A percentile compares a stretch with the other conserved stretches of the same genome.
Conservation (phyloP, 2,329 filamentous ascomycete species). For the Sarocladium strictum region DNA sequence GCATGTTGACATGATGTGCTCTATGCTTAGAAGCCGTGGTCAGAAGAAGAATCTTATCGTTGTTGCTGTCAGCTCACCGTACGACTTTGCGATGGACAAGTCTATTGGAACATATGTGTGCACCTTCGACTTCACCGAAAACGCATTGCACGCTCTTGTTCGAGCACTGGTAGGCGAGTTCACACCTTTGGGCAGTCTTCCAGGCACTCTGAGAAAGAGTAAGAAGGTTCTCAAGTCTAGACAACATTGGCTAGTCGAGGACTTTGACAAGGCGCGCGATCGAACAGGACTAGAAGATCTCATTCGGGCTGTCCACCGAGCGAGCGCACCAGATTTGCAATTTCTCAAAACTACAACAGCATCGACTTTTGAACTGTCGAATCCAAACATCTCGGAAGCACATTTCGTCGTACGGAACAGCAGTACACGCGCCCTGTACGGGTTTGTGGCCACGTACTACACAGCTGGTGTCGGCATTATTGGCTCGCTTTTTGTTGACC, state of each 20-base stretch:
- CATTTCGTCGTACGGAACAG: slow-evolving; percentile 94
- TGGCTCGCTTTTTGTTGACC: slow-evolving; percentile 85
- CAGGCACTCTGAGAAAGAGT: slow-evolving; percentile 76
- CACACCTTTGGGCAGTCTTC: slow-evolving; percentile 51
- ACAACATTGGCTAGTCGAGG: slow-evolving; percentile 91
- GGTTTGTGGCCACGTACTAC: slow-evolving; percentile 86
- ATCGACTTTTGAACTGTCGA: slow-evolving; percentile 68
- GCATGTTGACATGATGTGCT: slow-evolving; percentile 93
- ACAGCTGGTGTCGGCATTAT: slow-evolving; percentile 68
- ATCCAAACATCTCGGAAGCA: slow-evolving; percentile 65
- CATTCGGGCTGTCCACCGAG: slow-evolving; percentile 62
- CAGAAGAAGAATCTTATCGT: slow-evolving; percentile 88
- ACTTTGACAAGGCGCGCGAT: slow-evolving; percentile 77
- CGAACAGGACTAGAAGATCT: slow-evolving; percentile 67
- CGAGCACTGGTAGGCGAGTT: slow-evolving; percentile 77
- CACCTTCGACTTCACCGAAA: slow-evolving; percentile 95
- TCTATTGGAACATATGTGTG: slow-evolving; percentile 89
- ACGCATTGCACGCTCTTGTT: slow-evolving; percentile 77
- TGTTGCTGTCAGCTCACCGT: slow-evolving; percentile 88
- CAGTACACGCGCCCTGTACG: slow-evolving; percentile 84
- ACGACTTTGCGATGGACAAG: slow-evolving; percentile 92
- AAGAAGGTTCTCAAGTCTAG: slow-evolving; percentile 84
- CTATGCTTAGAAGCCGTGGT: slow-evolving; percentile 67
- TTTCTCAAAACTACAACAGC: slow-evolving; percentile 67
- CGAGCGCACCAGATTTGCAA: slow-evolving; percentile 58